Evolutionary conservation across 2,329 filamentous ascomycete species (phyloP), one percentile per base, ranked within the genome.

Genomic region (Fusarium pseudonygamai): DNA sequence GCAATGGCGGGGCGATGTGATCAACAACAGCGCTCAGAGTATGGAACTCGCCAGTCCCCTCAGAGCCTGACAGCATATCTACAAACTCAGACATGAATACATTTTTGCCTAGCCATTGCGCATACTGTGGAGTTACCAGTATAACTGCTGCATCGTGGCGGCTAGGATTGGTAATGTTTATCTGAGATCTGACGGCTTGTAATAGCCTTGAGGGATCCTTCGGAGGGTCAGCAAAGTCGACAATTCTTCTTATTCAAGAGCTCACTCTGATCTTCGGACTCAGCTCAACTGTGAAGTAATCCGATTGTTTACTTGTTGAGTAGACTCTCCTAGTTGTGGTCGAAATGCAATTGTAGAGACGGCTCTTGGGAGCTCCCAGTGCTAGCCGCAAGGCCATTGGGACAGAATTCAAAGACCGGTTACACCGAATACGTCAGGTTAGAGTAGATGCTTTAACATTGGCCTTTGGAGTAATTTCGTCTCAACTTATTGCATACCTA

Each of bases 11-110:
- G 28, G 84, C 80, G 37, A 92, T 79, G 14, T 86, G 84, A 77
- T 92, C 90, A 34, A 90, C 86, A 9, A 90, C 86, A 18, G 87
- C 90, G 30, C 83, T 83, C 20, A 92, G 71, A 13, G 91, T 80
- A 68, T 87, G 82, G 39, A 89, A 80, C 30, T 82, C 75, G 9
- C 67, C 62, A 53, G 83, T 78, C 42, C 84, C 83, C 18, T 72
- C 73, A 30, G 79, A 76, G 47, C 87, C 86, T 22, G 85, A 82
- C 30, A 90, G 80, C 78, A 87, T 83, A 15, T 81, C 77, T 16
- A 85, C 83, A 56, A 89, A 82, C 11, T 82, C 76, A 20, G 57
- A 50, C 77, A 87, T 83, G 67, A 87, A 85, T 0, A 52, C 72
- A 32, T 80, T 75, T 63, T 89, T 83, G 14, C 85, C 83, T 7